Conservation (phyloP, 148 eudicot genomes). For the Selenicereus undatus region DNA sequence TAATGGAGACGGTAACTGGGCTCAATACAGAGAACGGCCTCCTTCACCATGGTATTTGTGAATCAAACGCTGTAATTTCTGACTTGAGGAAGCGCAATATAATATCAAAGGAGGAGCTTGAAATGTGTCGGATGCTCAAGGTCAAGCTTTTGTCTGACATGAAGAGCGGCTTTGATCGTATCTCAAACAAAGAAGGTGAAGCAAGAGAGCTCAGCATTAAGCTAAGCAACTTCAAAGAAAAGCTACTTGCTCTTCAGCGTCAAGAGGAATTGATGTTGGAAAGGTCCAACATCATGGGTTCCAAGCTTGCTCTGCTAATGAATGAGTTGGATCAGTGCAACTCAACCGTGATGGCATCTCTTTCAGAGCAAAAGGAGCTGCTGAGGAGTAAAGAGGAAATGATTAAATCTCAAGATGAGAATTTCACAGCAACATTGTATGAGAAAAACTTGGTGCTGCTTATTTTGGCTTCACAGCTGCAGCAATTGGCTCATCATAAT, state of each 20-base stretch:
- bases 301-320: constrained; percentile 52
- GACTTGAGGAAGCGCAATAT: constrained; percentile 61
- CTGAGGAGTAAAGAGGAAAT: constrained; percentile 44
- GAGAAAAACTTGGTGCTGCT: constrained; percentile 66
- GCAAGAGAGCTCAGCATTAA: constrained; percentile 43
- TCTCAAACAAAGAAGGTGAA: constrained; percentile 62
- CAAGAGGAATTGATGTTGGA: constrained; percentile 76
- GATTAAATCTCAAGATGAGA: constrained; percentile 42
- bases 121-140: constrained; percentile 49
- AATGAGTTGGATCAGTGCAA: constrained; percentile 55
- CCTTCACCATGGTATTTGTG: constrained; percentile 55
- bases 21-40: constrained; percentile 73
- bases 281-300: constrained; percentile 56
- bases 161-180: constrained; percentile 52
- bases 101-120: constrained; percentile 57
- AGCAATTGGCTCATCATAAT: constrained; percentile 39
- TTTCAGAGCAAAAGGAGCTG: constrained; percentile 47
- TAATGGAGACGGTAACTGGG: constrained; percentile 62
- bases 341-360: constrained; percentile 34
- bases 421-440: constrained; percentile 38
- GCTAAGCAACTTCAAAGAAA: constrained; percentile 52
- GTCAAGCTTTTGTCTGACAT: constrained; percentile 68
- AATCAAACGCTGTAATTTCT: constrained; percentile 55
- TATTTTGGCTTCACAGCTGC: constrained; percentile 49
- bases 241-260: constrained; percentile 51